Base-by-base conservation (phyloP, 169 alveolate species). In the Plasmodium blacklocki region DNA sequence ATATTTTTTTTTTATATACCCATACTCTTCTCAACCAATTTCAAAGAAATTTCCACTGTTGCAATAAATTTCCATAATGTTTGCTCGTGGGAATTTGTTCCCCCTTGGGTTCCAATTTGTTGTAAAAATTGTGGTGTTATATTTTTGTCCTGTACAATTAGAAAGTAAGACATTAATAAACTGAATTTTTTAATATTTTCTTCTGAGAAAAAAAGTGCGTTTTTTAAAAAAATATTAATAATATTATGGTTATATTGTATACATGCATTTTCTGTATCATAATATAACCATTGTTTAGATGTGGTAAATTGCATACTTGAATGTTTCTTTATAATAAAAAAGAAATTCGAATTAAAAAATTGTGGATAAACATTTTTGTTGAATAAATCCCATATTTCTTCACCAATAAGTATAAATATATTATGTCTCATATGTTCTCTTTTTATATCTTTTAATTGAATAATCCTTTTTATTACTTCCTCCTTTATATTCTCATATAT, bases 321-420 rank as follows among this genome's bases (percentile, higher is more conserved):
- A 45, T 43, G 19, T 43, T 14, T 64, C 70, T 62, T 67, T 60
- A 83, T 83, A 19, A 83, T 3, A 68, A 83, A 58, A 68, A 83
- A 83, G 47, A 15, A 52, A 73, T 83, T 83, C 19, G n/a, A 32
- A n/a, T 54, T 60, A 73, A 83, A 83, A 70, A 68, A 67, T 18
- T 47, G 32, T 1, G 73, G 66, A 23, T 43, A 14, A 19, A 54
- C 19, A 14, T 68, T 11, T 54, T 83, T 83, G 32, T 49, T 43
- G 59, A 83, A 68, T 14, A 68, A 49, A 45, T 54, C 26, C 52
- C 21, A 45, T 15, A 83, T 23, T 56, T 83, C 66, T 29, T 47
- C 91, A 11, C 73, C 91, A 54, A 54, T 83, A 83, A 50, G 63
- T 26, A 83, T 83, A 72, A 83, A 83, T 50, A 68, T 60, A 45